phyloP scores from a whole-genome alignment of 176 grass and related monocot species.

The Guadua angustifolia region DNA sequence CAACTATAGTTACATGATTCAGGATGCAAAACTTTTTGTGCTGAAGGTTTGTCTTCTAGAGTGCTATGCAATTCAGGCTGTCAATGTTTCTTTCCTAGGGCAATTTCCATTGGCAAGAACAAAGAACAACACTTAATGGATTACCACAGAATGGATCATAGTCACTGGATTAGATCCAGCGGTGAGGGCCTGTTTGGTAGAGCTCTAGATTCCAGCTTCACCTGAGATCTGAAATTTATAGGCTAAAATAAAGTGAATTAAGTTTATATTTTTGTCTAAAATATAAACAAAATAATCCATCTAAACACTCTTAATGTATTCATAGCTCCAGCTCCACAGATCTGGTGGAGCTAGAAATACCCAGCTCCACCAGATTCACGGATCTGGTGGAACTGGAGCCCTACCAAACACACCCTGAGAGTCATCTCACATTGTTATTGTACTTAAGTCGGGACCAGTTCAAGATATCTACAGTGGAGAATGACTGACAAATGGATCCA shows the following conservation, averaged over 20 bases:
- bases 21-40: neutral
- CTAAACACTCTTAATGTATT: no score
- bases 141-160: conserved; percentile 15
- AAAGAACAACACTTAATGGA: conserved; percentile 16
- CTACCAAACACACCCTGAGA: no score
- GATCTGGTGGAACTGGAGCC: no score
- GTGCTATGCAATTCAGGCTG: neutral
- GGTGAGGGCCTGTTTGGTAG: no score
- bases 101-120: conserved; percentile 21
- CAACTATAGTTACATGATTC: conserved; percentile 29
- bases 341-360: no score
- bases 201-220: no score
- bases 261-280: no score
- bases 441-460: conserved; percentile 27
- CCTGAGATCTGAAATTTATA: no score
- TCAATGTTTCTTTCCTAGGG: neutral
- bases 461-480: conserved; percentile 38
- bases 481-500: conserved; percentile 16
- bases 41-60: neutral
- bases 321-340: no score
- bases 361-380: no score
- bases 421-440: conserved; percentile 20
- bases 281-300: no score
- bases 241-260: no score
- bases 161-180: conserved; percentile 31